Evolutionary conservation across 176 grass and related monocot genomes (phyloP).

Genomic region (Oryza rufipogon): DNA sequence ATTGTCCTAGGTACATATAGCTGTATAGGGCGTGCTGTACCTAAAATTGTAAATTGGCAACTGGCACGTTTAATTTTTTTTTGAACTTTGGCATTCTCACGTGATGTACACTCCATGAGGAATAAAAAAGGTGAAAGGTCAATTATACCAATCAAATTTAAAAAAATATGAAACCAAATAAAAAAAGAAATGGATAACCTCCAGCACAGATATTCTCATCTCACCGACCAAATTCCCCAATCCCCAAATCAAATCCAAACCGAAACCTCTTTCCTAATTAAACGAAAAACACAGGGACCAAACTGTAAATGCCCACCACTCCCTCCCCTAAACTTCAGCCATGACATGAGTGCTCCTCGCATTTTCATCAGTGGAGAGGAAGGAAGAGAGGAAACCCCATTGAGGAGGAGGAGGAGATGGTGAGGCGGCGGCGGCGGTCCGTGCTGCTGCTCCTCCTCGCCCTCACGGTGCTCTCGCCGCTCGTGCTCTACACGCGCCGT

Average conservation of each 20-base stretch:
- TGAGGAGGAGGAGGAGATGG: not conserved
- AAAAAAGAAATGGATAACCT: not conserved
- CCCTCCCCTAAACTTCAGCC: not conserved
- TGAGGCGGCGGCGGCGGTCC: conserved; percentile 4
- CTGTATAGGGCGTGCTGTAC: not conserved
- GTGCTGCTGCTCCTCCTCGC: conserved; percentile 38
- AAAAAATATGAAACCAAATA: not conserved
- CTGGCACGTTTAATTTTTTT: not conserved
- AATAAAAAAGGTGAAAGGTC: no score
- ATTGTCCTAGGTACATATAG: not conserved
- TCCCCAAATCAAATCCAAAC: not conserved
- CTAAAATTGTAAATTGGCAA: not conserved
- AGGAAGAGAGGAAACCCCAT: not conserved
- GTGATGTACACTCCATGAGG: not conserved
- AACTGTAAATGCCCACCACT: not conserved
- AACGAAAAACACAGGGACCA: not conserved
- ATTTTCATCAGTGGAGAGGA: not conserved
- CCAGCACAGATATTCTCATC: not conserved
- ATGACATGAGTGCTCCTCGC: not conserved
- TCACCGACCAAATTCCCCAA: not conserved
- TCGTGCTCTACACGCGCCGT: conserved; percentile 41
- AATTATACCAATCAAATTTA: not conserved
- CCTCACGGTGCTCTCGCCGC: conserved; percentile 41
- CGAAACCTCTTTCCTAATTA: not conserved
- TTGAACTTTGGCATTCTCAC: not conserved